phyloP scores from a whole-genome alignment of 2,329 filamentous ascomycete genomes.

The Ophiostoma ulmi region DNA sequence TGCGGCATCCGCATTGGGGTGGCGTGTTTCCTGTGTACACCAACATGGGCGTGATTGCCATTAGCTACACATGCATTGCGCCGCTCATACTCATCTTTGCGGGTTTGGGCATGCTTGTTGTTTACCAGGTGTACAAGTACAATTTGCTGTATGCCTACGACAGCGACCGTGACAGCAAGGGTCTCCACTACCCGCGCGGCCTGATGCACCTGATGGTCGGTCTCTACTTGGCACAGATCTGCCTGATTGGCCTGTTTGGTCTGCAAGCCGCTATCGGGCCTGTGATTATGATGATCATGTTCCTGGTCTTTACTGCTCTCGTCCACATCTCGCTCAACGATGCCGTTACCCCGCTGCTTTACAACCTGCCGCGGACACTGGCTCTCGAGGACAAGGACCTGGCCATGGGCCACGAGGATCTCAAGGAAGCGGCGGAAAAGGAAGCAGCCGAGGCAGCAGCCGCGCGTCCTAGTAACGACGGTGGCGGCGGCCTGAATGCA shows the following conservation, averaged over 20 bases:
- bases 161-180: conserved; percentile 77
- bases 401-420: conserved; percentile 26
- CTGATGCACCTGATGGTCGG: conserved; percentile 81
- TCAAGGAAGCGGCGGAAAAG: conserved; percentile 21
- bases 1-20: conserved; percentile 70
- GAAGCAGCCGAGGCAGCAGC: conserved; percentile 8
- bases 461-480: background rate
- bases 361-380: conserved; percentile 64
- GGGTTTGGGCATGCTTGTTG: conserved; percentile 66
- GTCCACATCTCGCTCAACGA: conserved; percentile 69
- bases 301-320: conserved; percentile 69
- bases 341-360: conserved; percentile 65
- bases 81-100: conserved; percentile 79
- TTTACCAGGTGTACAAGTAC: conserved; percentile 83
- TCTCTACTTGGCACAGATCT: conserved; percentile 73
- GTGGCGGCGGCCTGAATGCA: conserved; percentile 30
- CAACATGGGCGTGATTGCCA: conserved; percentile 66
- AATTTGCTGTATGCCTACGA: conserved; percentile 79
- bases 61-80: conserved; percentile 79
- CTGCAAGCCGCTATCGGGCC: conserved; percentile 64
- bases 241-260: conserved; percentile 74
- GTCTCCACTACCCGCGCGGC: conserved; percentile 79
- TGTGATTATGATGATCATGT: conserved; percentile 67
- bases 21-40: conserved; percentile 70
- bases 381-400: conserved; percentile 38